Percentiles rank a stretch among this genome's conserved stretches.
These are phyloP conservation scores for Aspergillus ruber DNA, from an alignment of 2,329 filamentous ascomycete genomes.

Conservation along the genomic window DNA sequence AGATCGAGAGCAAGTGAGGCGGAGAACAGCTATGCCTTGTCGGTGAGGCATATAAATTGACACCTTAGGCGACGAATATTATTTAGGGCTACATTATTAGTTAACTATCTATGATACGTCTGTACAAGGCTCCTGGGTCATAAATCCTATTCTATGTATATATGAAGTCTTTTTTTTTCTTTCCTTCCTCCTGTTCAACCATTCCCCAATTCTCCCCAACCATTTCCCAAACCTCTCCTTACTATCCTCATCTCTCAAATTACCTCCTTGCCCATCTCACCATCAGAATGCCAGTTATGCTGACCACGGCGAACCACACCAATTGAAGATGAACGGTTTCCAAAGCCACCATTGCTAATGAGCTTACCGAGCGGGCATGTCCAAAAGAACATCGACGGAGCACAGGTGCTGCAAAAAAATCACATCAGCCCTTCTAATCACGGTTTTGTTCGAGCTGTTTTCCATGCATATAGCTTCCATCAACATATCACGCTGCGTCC, in stretches of 20 bases:
- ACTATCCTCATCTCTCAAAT: too few relatives aligned
- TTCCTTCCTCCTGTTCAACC: too few relatives aligned
- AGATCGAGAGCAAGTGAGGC: neutral
- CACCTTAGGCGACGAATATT: too few relatives aligned
- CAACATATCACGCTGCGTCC: conserved; percentile 44
- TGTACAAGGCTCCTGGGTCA: too few relatives aligned
- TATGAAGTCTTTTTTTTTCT: too few relatives aligned
- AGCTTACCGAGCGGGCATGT: neutral
- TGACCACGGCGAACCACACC: neutral
- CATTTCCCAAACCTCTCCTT: too few relatives aligned
- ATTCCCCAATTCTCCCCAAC: too few relatives aligned
- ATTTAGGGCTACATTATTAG: too few relatives aligned
- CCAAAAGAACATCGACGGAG: neutral
- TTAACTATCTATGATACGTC: too few relatives aligned
- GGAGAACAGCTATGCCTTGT: neutral
- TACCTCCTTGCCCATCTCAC: neutral
- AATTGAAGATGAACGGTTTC: neutral
- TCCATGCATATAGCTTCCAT: conserved; percentile 17
- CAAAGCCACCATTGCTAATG: neutral
- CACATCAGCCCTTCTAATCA: conserved; percentile 3
- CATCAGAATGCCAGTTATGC: neutral
- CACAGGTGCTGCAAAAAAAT: neutral
- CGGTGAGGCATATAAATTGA: too few relatives aligned
- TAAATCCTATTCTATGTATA: too few relatives aligned
- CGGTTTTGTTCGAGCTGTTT: conserved; percentile 6